A percentile compares a stretch with the other conserved stretches of the same genome.
Evolutionary conservation across 306 rosid species (phyloP).

Genomic region (Amphicarpaea edgeworthii): DNA sequence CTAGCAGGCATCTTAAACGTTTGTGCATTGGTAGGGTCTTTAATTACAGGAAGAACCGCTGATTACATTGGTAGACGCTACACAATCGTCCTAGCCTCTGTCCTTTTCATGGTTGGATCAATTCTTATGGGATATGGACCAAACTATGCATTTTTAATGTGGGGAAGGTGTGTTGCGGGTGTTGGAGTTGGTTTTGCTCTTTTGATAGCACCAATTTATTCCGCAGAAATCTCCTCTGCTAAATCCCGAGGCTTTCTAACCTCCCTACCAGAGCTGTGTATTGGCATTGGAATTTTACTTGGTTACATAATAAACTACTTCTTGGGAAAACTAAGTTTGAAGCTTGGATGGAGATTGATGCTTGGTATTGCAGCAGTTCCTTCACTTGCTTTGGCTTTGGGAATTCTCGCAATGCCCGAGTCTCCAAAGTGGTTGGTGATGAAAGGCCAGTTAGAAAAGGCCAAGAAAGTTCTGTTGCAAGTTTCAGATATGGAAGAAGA

Average conservation of each 20-base stretch:
- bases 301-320: slow-evolving; percentile 67
- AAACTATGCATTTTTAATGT: slow-evolving; percentile 58
- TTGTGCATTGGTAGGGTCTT: slow-evolving; percentile 68
- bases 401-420: slow-evolving; percentile 26
- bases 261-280: slow-evolving; percentile 72
- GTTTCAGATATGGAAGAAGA: slow-evolving; percentile 60
- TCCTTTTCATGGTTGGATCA: slow-evolving; percentile 66
- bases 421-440: no score
- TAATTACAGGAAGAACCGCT: slow-evolving; percentile 68
- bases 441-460: no score
- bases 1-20: slow-evolving; percentile 74
- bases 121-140: slow-evolving; percentile 42
- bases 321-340: slow-evolving; percentile 54
- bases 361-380: slow-evolving; percentile 74
- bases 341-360: neutral
- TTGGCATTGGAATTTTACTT: slow-evolving; percentile 70
- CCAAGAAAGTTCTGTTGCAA: slow-evolving; percentile 26
- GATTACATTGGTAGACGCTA: slow-evolving; percentile 79
- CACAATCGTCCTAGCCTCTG: slow-evolving; percentile 58
- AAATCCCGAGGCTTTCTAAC: slow-evolving; percentile 58
- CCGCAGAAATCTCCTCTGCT: slow-evolving; percentile 80
- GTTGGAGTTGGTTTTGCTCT: slow-evolving; percentile 81
- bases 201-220: slow-evolving; percentile 75
- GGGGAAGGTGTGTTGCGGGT: slow-evolving; percentile 74
- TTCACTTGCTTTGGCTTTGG: slow-evolving; percentile 58